phyloP scores from a whole-genome alignment of 192 early-diverging fungal species.

The Haplosporangium gracile region DNA sequence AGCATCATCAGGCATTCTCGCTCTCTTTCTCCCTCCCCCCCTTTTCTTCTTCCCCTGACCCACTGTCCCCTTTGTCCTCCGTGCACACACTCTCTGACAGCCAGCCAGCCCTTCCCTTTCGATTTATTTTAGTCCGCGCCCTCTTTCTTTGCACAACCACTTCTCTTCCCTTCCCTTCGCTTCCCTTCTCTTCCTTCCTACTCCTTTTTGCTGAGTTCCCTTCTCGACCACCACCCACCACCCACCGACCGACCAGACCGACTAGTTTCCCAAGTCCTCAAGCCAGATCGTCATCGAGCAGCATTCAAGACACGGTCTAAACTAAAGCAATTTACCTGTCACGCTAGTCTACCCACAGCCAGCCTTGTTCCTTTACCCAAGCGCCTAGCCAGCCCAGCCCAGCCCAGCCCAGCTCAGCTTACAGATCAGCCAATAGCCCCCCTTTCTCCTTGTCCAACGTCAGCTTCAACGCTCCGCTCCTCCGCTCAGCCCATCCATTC shows the following conservation, averaged over 20 bases:
- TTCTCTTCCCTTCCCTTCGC: not conserved
- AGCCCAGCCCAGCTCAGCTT: not conserved
- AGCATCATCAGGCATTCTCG: not conserved
- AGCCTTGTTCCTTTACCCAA: not conserved
- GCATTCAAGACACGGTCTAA: not conserved
- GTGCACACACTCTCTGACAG: not conserved
- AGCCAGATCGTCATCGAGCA: conserved; percentile 9
- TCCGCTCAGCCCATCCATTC: not conserved
- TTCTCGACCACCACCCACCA: too few species aligned
- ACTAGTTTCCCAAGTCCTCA: not conserved
- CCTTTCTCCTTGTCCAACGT: not conserved
- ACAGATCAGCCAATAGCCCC: not conserved
- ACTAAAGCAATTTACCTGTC: not conserved
- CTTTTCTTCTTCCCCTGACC: not conserved
- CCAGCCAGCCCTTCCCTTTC: not conserved
- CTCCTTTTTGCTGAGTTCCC: not conserved
- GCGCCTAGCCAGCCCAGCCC: not conserved
- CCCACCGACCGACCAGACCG: too few species aligned
- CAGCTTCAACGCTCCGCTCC: not conserved
- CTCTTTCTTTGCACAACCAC: not conserved
- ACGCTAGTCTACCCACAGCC: not conserved
- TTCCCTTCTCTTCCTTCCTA: not conserved
- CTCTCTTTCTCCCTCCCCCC: not conserved
- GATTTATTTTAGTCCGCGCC: conserved; percentile 1
- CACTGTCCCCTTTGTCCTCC: not conserved